phyloP scores from a whole-genome alignment of 192 early-diverging fungal genomes.

The Phycomyces blakesleeanus region DNA sequence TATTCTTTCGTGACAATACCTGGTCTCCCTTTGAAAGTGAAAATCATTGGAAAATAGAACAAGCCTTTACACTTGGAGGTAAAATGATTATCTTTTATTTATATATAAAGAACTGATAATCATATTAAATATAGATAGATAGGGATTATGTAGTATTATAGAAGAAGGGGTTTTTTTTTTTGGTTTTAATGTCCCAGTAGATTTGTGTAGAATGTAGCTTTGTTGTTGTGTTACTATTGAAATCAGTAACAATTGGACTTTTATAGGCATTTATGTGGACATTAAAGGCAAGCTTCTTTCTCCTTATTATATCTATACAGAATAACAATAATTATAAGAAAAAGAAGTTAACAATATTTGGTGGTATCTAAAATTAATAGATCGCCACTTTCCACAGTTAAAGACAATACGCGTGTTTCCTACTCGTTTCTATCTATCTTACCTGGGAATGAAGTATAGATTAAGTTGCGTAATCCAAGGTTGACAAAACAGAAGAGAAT shows the following conservation, averaged over 20 bases:
- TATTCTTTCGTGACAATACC: slow-evolving; percentile 37
- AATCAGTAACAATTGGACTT: not conserved
- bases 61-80: slow-evolving; percentile 40
- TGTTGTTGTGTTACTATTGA: too few relatives aligned
- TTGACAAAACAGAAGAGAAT: slow-evolving; percentile 5
- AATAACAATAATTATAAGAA: too few relatives aligned
- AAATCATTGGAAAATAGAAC: slow-evolving; percentile 38
- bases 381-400: slow-evolving; percentile 34
- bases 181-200: too few relatives aligned
- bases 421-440: slow-evolving; percentile 38
- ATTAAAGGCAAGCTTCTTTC: slow-evolving; percentile 15
- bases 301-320: not conserved
- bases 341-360: too few relatives aligned
- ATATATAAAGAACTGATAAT: too few relatives aligned
- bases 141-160: too few relatives aligned
- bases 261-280: slow-evolving; percentile 34
- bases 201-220: too few relatives aligned
- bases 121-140: too few relatives aligned
- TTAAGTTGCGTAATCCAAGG: slow-evolving; percentile 38
- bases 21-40: slow-evolving; percentile 37
- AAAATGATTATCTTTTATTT: too few relatives aligned
- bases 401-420: slow-evolving; percentile 40
- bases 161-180: too few relatives aligned
- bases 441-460: slow-evolving; percentile 40
- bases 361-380: slow-evolving; percentile 10